Evolutionary conservation across 768 basidiomycete genomes (phyloP), one percentile per base, ranked within the genome.

Genomic region (Boletus sp.): DNA sequence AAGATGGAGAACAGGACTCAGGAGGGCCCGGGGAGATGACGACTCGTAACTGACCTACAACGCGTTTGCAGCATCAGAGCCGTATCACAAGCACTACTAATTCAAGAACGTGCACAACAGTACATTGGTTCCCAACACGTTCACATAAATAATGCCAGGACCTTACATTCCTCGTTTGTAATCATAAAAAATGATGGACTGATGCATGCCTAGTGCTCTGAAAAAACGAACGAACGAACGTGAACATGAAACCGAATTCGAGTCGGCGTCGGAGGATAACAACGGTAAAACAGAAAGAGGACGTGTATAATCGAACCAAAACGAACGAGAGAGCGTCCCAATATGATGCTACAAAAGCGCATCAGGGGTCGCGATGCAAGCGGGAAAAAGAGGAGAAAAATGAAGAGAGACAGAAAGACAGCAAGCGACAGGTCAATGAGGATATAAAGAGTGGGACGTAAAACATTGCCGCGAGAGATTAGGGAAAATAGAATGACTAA

Each of bases 261-360:
- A 52, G 15, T 41, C 41, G 33, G 10, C 2, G 33, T 32, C 7
- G 28, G 3, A 6, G 3, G 7, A 15, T 12, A 32, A 33, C 3
- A 24, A 24, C 24, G 24, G 24, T 2, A 24, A 24, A 24, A 24
- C 24, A 24, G 24, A 44, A 24, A 15, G 11, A 10, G 18, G 15
- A n/a, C 11, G 28, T 50, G 39, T 37, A 11, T 42, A 45, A 51
- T 35, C 32, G 15, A 59, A 9, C 5, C 45, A 35, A 58, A 47
- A 15, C 30, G 44, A 51, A 48, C n/a, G 44, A 47, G 36, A 30
- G 37, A 39, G 35, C 28, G 59, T 65, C 63, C 62, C 46, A 54
- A 47, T 65, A 53, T 45, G 32, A 65, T 65, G 63, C 62, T 40
- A 48, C 32, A 32, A n/a, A 45, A 45, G 50, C 6, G 48, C 44